Conservation (phyloP, 1,284 basidiomycete genomes). For the Fistulinella cinereoalba region DNA sequence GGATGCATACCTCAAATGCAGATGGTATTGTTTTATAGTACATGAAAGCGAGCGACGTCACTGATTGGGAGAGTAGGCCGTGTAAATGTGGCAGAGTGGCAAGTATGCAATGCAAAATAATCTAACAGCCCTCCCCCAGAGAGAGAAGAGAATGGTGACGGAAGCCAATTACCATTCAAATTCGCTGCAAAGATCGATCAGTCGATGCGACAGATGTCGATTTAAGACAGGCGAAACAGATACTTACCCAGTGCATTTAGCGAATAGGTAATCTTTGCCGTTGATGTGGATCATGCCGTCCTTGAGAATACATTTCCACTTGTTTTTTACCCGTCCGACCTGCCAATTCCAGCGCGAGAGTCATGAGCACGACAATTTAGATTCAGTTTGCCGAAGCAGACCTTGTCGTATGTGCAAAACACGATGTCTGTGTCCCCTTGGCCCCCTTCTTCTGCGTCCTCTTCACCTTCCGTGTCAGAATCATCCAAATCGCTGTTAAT, state of each 20-base stretch:
- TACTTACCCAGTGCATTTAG: slow-evolving; percentile 86
- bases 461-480: slow-evolving; percentile 78
- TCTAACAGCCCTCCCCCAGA: neutral
- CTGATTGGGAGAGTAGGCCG: slow-evolving; percentile 11
- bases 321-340: slow-evolving; percentile 98
- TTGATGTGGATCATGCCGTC: slow-evolving; percentile 98
- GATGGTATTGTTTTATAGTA: neutral
- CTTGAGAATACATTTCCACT: slow-evolving; percentile 99
- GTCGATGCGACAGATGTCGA: neutral
- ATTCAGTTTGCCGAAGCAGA: slow-evolving; percentile 32
- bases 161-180: slow-evolving; percentile 36
- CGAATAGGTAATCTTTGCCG: slow-evolving; percentile 95
- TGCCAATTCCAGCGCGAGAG: slow-evolving; percentile 31
- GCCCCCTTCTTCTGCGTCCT: slow-evolving; percentile 70
- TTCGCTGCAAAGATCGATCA: slow-evolving; percentile 25
- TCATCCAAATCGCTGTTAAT: slow-evolving; percentile 98
- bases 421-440: slow-evolving; percentile 86
- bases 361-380: neutral
- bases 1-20: too few species aligned
- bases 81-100: slow-evolving; percentile 20
- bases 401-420: slow-evolving; percentile 99
- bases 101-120: slow-evolving; percentile 8
- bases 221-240: neutral
- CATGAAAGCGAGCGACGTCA: slow-evolving; percentile 14
- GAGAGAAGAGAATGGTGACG: neutral